phyloP scores from a whole-genome alignment of 768 basidiomycete genomes.

The Lactarius psammicola region DNA sequence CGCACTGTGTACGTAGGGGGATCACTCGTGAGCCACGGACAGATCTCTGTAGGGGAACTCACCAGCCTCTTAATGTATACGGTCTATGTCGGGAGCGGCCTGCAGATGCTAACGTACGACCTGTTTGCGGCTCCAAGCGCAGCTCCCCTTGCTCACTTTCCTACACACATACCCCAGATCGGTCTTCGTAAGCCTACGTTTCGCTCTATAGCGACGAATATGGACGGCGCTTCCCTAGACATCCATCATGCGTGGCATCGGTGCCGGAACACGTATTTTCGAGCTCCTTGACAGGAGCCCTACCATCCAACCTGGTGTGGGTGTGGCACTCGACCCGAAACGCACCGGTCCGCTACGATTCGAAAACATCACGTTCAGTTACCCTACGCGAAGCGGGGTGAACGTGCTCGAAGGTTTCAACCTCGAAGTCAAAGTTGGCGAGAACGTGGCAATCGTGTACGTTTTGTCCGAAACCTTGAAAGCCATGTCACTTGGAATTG shows the following conservation, averaged over 20 bases:
- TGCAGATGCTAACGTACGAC: constrained; percentile 75
- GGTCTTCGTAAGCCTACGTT: constrained; percentile 39
- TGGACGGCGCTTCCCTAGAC: constrained; percentile 45
- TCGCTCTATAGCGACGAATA: constrained; percentile 36
- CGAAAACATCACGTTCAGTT: constrained; percentile 82
- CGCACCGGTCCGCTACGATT: constrained; percentile 74
- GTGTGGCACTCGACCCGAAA: constrained; percentile 52
- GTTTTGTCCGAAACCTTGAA: constrained; percentile 36
- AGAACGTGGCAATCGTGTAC: constrained; percentile 90
- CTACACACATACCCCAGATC: constrained; percentile 33
- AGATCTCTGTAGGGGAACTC: constrained; percentile 89
- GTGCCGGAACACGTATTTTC: constrained; percentile 91
- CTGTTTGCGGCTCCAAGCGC: constrained; percentile 3
- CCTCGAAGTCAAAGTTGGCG: constrained; percentile 76
- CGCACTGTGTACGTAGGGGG: constrained; percentile 55
- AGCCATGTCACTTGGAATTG: background rate
- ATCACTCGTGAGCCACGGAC: constrained; percentile 81
- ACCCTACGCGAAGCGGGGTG: constrained; percentile 81
- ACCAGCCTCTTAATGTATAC: constrained; percentile 90
- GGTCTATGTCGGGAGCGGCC: constrained; percentile 79
- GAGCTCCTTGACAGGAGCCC: constrained; percentile 84
- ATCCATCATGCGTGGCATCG: constrained; percentile 95
- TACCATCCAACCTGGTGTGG: constrained; percentile 63
- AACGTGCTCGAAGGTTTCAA: constrained; percentile 81
- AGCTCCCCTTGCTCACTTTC: background rate